A percentile compares a stretch with the other conserved stretches of the same genome.
These are phyloP conservation scores for Lentinula raphanica DNA, from an alignment of 768 basidiomycete genomes.

Conservation along the genomic window DNA sequence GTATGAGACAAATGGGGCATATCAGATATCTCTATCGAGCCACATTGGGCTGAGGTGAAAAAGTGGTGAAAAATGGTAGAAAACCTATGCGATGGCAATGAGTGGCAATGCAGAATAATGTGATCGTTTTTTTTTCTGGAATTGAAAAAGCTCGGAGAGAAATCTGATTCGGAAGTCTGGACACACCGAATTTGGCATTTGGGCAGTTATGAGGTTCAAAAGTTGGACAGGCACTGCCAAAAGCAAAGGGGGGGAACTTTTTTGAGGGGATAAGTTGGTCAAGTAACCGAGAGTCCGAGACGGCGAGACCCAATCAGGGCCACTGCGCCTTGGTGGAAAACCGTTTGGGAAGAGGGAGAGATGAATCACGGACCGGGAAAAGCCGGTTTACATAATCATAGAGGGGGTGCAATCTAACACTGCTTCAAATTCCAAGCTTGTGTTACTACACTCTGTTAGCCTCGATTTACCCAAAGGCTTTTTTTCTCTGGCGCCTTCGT, in stretches of 20 bases:
- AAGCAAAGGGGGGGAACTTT: no score
- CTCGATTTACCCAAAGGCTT: neutral
- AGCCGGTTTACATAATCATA: neutral
- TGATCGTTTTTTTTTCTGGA: neutral
- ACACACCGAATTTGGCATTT: neutral
- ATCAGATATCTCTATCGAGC: no score
- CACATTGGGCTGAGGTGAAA: no score
- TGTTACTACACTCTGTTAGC: neutral
- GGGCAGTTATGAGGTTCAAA: neutral
- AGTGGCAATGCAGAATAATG: no score
- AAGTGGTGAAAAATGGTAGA: no score
- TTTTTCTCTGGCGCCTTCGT: constrained; percentile 34
- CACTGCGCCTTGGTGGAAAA: neutral
- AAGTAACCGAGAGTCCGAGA: neutral
- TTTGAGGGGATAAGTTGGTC: no score
- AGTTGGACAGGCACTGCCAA: neutral
- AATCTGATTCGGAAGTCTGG: constrained; percentile 1
- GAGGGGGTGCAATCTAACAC: neutral
- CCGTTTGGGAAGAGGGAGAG: neutral
- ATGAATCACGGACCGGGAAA: neutral
- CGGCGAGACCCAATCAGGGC: neutral
- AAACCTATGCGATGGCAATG: neutral
- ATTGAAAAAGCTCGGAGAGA: neutral
- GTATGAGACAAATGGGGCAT: no score
- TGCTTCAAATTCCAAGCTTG: neutral